Conservation (phyloP, 2,329 filamentous ascomycete genomes). For the Sclerotinia subarctica region DNA sequence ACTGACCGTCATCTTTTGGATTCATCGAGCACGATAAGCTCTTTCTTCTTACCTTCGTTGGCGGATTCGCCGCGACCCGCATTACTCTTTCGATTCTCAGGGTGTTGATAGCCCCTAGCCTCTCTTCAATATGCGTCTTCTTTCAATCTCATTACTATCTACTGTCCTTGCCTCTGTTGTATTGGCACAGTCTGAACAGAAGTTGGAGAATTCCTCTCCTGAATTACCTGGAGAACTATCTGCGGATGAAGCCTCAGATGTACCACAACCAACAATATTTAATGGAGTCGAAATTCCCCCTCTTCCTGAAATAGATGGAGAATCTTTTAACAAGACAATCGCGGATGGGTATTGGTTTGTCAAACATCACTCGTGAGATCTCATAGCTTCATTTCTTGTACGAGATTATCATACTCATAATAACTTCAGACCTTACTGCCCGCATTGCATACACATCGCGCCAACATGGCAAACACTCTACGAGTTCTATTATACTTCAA, state of each 20-base stretch:
- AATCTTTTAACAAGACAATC: constrained; percentile 41
- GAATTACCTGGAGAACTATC: constrained; percentile 27
- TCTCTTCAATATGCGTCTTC: constrained; percentile 36
- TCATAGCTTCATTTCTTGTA: neutral
- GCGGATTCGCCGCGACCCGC: constrained; percentile 30
- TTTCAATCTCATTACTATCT: constrained; percentile 32
- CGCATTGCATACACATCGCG: constrained; percentile 52
- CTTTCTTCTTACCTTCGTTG: constrained; percentile 18
- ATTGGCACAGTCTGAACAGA: constrained; percentile 22
- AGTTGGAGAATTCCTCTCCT: constrained; percentile 16
- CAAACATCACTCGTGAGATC: constrained; percentile 38
- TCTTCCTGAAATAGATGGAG: constrained; percentile 47
- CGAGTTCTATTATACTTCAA: constrained; percentile 84
- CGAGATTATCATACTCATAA: neutral
- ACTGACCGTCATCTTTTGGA: neutral
- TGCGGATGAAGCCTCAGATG: constrained; percentile 34
- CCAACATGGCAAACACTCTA: constrained; percentile 89
- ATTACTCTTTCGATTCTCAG: constrained; percentile 24
- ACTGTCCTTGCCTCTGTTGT: constrained; percentile 32
- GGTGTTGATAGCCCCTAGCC: constrained; percentile 26
- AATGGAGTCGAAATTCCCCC: constrained; percentile 51
- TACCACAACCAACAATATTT: constrained; percentile 43
- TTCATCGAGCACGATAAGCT: neutral
- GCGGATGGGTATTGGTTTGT: constrained; percentile 39
- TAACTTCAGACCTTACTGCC: constrained; percentile 35